A percentile compares a stretch with the other conserved stretches of the same genome.
Conservation (phyloP, 2,329 filamentous ascomycete genomes). For the Emergomyces orientalis region DNA sequence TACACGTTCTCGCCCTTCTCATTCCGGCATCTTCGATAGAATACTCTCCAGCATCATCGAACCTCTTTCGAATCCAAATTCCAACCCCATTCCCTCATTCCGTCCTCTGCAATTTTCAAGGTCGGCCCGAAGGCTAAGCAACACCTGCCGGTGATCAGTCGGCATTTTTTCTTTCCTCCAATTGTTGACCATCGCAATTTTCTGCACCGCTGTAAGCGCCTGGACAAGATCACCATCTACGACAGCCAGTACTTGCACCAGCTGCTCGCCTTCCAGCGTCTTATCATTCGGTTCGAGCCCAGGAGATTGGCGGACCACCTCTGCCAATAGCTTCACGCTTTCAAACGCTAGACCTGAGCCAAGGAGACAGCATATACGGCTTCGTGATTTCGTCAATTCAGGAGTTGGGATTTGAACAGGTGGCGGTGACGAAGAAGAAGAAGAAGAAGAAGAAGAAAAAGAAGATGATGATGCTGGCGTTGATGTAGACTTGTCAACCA, state of each 20-base stretch:
- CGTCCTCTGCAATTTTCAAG: conserved; percentile 9
- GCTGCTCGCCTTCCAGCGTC: conserved; percentile 2
- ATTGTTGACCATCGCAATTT: conserved; percentile 13
- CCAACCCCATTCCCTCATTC: conserved; percentile 10
- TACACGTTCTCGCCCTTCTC: neutral
- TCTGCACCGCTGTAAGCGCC: conserved; percentile 28
- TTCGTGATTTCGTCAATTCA: conserved; percentile 8
- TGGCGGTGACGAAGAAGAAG: neutral
- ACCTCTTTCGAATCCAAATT: conserved; percentile 18
- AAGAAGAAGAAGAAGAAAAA: no score
- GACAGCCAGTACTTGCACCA: conserved; percentile 17
- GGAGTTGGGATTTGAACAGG: conserved; percentile 1
- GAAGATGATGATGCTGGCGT: neutral
- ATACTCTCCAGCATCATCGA: conserved; percentile 14
- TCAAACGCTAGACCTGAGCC: conserved; percentile 12
- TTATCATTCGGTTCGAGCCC: conserved; percentile 4
- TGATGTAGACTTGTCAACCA: neutral
- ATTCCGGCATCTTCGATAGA: conserved; percentile 7
- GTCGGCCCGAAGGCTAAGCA: conserved; percentile 10
- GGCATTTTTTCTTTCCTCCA: conserved; percentile 8
- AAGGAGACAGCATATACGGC: conserved; percentile 8
- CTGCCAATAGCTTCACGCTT: conserved; percentile 8
- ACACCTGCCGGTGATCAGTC: conserved; percentile 9
- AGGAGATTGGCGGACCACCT: conserved; percentile 9
- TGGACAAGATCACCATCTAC: conserved; percentile 33